Percentiles rank a stretch among this genome's conserved stretches.
Conservation (phyloP, 2,329 filamentous ascomycete species). For the Orbilia oligospora region DNA sequence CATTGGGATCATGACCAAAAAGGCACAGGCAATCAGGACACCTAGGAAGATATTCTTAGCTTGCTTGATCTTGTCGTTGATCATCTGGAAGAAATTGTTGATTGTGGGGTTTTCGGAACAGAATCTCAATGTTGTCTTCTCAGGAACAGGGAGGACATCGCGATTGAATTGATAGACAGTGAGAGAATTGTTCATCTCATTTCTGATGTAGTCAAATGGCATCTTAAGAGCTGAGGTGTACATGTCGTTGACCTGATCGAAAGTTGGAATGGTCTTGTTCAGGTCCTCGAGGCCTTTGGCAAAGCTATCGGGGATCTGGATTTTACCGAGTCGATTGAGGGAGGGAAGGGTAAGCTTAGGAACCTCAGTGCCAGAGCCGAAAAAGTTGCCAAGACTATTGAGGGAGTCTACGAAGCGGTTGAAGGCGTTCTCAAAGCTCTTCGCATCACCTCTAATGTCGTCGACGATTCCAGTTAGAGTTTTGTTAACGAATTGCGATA, state of each 20-base stretch:
- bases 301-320: constrained; percentile 76
- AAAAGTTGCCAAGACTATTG: constrained; percentile 72
- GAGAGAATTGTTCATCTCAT: constrained; percentile 79
- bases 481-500: constrained; percentile 74
- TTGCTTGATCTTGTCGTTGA: constrained; percentile 77
- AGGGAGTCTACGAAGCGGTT: constrained; percentile 72
- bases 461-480: constrained; percentile 69
- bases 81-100: constrained; percentile 82
- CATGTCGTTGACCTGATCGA: constrained; percentile 86
- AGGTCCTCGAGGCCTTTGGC: constrained; percentile 75
- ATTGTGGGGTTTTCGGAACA: constrained; percentile 89
- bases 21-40: constrained; percentile 79
- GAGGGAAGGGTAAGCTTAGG: constrained; percentile 77
- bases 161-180: constrained; percentile 83
- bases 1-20: constrained; percentile 83
- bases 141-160: constrained; percentile 82
- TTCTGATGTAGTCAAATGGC: constrained; percentile 82
- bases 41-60: constrained; percentile 82
- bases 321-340: constrained; percentile 77
- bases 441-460: constrained; percentile 71
- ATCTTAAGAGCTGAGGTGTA: constrained; percentile 77
- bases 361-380: constrained; percentile 68
- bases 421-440: constrained; percentile 68
- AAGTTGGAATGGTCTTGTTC: constrained; percentile 84
- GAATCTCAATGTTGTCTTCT: constrained; percentile 86